Base-by-base conservation (phyloP, 306 rosid species). In the Psophocarpus tetragonolobus region DNA sequence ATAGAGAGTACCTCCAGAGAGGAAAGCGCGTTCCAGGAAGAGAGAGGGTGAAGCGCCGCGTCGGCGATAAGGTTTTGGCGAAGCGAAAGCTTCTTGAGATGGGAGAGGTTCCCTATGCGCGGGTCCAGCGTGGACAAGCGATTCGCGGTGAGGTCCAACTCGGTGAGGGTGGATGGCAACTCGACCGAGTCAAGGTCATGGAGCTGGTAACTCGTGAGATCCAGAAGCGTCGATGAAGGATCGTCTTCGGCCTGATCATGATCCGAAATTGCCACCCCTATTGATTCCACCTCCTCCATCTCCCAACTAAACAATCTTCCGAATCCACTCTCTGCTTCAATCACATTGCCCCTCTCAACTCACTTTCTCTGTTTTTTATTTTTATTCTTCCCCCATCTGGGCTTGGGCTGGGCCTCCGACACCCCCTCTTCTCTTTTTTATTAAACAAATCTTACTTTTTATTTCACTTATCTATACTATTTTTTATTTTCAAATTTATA, bases 71-170 rank as follows among this genome's bases (percentile, higher is more conserved):
- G 97, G 87, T 96, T 92, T 56, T 96, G 98, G 26, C 97, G 98
- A 48, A 92, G 73, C 6, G 97, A 96, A 13, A 96, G 94, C 85
- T 96, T 92, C 80, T 78, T 87, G 62, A 92, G 98, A 84, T 74
- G 61, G 24, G 89, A 81, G 12, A 96, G 90, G 63, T 77, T 79
- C n/a, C 54, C 87, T 36, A 96, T 91, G 82, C 98, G 97, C 72
- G 92, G 71, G 84, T 96, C 98, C 81, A 96, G 61, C 48, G 54
- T n/a, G 18, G 97, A 80, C 54, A 92, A 82, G 6, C 97, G 96
- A 86, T 96, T 96, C 13, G 94, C 85, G 15, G 98, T 92, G 64
- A 96, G 88, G 91, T 96, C 99, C 68, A 96, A 75, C 83, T 96
- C 98, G 83, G 88, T 92, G 42, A 96, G 95, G 64, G 66, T 60